Evolutionary conservation across 306 rosid genomes (phyloP).

Genomic region (Carpinus fangiana): DNA sequence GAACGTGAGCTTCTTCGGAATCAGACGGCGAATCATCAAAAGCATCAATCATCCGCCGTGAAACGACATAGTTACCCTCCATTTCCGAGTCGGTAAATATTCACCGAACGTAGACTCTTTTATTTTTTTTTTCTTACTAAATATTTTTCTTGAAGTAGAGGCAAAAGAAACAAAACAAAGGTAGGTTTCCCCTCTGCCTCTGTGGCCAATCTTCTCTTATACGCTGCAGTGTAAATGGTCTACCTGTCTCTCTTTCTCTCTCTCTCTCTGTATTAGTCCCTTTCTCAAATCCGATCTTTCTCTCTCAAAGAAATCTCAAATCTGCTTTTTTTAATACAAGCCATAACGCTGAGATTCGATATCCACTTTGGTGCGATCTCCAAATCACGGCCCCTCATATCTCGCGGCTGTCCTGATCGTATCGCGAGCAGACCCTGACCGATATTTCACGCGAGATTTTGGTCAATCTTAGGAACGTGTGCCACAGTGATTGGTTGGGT

Average conservation of each 20-base stretch:
- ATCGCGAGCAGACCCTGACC: background rate
- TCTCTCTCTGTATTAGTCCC: constrained; percentile 33
- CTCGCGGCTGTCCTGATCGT: constrained; percentile 18
- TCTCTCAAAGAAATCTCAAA: constrained; percentile 51
- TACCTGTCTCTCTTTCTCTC: constrained; percentile 12
- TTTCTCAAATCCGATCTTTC: constrained; percentile 74
- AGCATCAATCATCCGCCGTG: constrained; percentile 43
- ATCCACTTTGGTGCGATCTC: constrained; percentile 73
- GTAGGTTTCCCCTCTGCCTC: constrained; percentile 27
- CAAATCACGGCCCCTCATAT: constrained; percentile 43
- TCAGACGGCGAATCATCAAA: constrained; percentile 29
- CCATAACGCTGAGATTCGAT: constrained; percentile 80
- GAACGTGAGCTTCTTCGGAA: constrained; percentile 74
- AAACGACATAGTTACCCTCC: constrained; percentile 55
- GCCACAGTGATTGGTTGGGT: constrained; percentile 32
- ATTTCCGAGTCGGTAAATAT: background rate
- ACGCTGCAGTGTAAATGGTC: constrained; percentile 37
- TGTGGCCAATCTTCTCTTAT: constrained; percentile 43
- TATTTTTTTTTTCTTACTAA: too few relatives aligned
- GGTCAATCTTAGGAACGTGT: constrained; percentile 44
- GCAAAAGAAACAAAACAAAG: constrained; percentile 7
- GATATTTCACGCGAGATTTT: constrained; percentile 26
- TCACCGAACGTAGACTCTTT: background rate
- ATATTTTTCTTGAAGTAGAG: constrained; percentile 7
- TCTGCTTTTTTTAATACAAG: constrained; percentile 32